Evolutionary conservation across 164 flowering plant genomes (phyloP).

Genomic region (Euptelea pleiosperma): DNA sequence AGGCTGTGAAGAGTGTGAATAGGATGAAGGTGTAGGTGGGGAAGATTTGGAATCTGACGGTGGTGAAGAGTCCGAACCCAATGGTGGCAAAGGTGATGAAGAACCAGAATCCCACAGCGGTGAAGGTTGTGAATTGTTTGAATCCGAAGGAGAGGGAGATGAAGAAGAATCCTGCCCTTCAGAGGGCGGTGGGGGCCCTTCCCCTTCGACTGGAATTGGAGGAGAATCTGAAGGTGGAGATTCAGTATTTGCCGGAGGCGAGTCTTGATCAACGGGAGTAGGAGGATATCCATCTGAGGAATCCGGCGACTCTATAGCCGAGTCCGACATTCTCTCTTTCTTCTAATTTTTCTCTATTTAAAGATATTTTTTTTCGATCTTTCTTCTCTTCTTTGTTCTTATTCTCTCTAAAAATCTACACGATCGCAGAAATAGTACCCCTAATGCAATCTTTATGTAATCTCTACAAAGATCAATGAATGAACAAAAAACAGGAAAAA

Average conservation of each 20-base stretch:
- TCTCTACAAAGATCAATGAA: neutral
- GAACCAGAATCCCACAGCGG: neutral
- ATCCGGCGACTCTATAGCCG: slow-evolving; percentile 17
- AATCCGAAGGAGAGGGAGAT: neutral
- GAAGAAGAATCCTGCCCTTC: neutral
- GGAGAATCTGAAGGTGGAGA: slow-evolving; percentile 10
- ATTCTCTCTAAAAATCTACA: neutral
- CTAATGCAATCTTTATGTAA: neutral
- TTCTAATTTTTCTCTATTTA: neutral
- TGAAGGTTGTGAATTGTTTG: neutral
- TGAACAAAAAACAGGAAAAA: neutral
- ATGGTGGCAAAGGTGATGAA: neutral
- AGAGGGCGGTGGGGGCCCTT: neutral
- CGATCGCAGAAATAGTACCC: neutral
- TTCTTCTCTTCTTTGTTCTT: neutral
- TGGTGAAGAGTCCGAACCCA: neutral
- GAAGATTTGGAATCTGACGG: neutral
- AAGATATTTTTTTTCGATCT: neutral
- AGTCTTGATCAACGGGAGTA: neutral
- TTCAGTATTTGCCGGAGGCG: neutral
- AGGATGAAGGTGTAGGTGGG: neutral
- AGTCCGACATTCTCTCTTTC: slow-evolving; percentile 14
- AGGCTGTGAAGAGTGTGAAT: neutral
- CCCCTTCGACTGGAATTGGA: slow-evolving; percentile 8
- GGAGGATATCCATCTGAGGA: slow-evolving; percentile 3